Conservation (phyloP, 2,329 filamentous ascomycete genomes). For the Plenodomus biglobosus region DNA sequence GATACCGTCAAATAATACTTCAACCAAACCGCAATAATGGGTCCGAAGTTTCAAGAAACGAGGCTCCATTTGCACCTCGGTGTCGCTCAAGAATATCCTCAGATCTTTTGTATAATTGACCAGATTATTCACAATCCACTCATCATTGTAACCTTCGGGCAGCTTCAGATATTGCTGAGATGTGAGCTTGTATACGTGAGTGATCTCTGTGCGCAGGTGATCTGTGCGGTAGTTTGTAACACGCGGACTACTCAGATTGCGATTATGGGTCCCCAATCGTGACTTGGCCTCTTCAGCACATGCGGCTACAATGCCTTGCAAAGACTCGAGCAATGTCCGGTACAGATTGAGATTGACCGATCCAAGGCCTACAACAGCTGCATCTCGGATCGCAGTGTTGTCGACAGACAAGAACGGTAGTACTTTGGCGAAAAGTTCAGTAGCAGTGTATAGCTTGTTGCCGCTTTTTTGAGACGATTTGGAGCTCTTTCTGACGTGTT, state of each 20-base stretch:
- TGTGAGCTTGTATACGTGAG: slow-evolving; percentile 92
- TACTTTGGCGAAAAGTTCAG: slow-evolving; percentile 86
- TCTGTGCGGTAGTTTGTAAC: slow-evolving; percentile 82
- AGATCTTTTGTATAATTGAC: slow-evolving; percentile 89
- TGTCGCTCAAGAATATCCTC: slow-evolving; percentile 91
- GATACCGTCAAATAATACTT: slow-evolving; percentile 89
- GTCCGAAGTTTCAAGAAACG: slow-evolving; percentile 88
- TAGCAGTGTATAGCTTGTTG: slow-evolving; percentile 82
- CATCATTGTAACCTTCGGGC: slow-evolving; percentile 76
- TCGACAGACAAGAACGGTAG: slow-evolving; percentile 82
- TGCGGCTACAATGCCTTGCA: slow-evolving; percentile 80
- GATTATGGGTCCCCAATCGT: slow-evolving; percentile 73
- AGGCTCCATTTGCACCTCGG: slow-evolving; percentile 91
- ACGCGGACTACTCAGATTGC: slow-evolving; percentile 74
- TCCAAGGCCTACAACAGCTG: slow-evolving; percentile 87
- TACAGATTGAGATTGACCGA: slow-evolving; percentile 96
- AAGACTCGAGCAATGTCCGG: slow-evolving; percentile 81
- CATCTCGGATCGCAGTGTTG: slow-evolving; percentile 79
- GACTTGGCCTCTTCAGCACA: slow-evolving; percentile 88
- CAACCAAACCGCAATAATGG: slow-evolving; percentile 91
- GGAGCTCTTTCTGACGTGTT: slow-evolving; percentile 82
- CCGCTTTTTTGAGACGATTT: slow-evolving; percentile 66
- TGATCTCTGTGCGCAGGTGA: slow-evolving; percentile 86
- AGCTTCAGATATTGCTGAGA: slow-evolving; percentile 84
- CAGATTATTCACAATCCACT: slow-evolving; percentile 87